Evolutionary conservation across 176 grass and related monocot genomes (phyloP).

Genomic region (Tillandsia leiboldiana): DNA sequence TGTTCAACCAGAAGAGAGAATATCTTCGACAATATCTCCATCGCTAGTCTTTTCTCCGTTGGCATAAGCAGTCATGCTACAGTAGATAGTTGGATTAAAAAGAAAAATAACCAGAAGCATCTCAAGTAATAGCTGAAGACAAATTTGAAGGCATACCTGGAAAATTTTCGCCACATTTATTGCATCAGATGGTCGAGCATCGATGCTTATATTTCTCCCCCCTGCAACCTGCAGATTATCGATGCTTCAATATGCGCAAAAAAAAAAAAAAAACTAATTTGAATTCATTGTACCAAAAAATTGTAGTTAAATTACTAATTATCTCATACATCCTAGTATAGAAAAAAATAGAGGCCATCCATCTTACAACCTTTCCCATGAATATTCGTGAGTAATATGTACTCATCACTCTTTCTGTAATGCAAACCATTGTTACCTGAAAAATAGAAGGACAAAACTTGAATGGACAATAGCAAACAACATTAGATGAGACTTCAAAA

Average conservation of each 20-base stretch:
- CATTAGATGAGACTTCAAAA: not conserved
- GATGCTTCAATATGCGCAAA: not conserved
- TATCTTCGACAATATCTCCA: too few relatives aligned
- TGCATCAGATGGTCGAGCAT: constrained; percentile 5
- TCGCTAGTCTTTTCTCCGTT: too few relatives aligned
- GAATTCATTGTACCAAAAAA: too few relatives aligned
- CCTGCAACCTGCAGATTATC: not conserved
- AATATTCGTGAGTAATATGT: constrained; percentile 4
- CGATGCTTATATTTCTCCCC: not conserved
- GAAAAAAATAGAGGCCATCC: not conserved
- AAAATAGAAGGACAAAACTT: not conserved
- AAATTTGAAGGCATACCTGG: not conserved
- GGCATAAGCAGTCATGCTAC: too few relatives aligned
- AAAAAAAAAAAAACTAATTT: not conserved
- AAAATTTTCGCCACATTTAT: constrained; percentile 3
- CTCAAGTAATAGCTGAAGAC: not conserved
- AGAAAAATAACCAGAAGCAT: too few relatives aligned
- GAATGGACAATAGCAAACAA: not conserved
- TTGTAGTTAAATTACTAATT: too few relatives aligned
- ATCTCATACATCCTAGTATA: too few relatives aligned
- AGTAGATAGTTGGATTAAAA: too few relatives aligned
- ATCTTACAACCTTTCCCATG: constrained; percentile 5
- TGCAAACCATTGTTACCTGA: constrained; percentile 9
- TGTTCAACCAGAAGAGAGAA: too few relatives aligned
- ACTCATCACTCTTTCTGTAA: constrained; percentile 7